Evolutionary conservation across 139 green algal genomes (phyloP), one percentile per base, ranked within the genome.

Genomic region (Chlorella sp.): DNA sequence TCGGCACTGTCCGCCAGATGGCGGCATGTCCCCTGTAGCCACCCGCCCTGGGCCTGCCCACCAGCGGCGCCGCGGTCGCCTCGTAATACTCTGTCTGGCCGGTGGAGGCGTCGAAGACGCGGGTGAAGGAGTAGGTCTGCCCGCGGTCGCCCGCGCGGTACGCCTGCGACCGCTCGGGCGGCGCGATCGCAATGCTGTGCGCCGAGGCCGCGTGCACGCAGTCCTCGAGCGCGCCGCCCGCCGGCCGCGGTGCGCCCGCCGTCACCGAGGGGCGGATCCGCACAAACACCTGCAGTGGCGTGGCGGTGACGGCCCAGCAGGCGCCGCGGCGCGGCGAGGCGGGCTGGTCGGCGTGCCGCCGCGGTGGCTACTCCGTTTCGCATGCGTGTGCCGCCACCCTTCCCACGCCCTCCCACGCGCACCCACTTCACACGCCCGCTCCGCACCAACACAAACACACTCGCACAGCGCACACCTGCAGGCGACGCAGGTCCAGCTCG

Each of bases 71-170:
- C 3, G 79, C 77, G 2, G 79, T 89, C 11, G 76, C 67, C 8
- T 56, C 43, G 41, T 84, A 93, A 15, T 90, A 87, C 27, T 74
- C 73, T 14, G 71, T 42, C 75, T 93, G 89, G 27, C 46, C 60
- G 12, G 85, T 84, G 6, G 85, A 61, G 6, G 60, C 43, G 40
- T 69, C 79, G 79, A 90, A 92, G 4, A 92, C 87, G 21, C 69
- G 50, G 14, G 83, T 83, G 77, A 93, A 93, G 65, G 80, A 84
- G 72, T 89, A 93, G 11, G 79, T 83, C 64, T 91, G 79, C 4
- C 81, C 86, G 17, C 84, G 58, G 66, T 88, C 82, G 25, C 86
- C 86, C 50, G 72, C 82, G 56, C 73, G 81, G 77, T 90, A 90
- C 38, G 83, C 75, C 48, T 85, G 67, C 12, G 71, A 82, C 27